Conservation (phyloP, 805 yeast species). For the Suhomyces sp. region DNA sequence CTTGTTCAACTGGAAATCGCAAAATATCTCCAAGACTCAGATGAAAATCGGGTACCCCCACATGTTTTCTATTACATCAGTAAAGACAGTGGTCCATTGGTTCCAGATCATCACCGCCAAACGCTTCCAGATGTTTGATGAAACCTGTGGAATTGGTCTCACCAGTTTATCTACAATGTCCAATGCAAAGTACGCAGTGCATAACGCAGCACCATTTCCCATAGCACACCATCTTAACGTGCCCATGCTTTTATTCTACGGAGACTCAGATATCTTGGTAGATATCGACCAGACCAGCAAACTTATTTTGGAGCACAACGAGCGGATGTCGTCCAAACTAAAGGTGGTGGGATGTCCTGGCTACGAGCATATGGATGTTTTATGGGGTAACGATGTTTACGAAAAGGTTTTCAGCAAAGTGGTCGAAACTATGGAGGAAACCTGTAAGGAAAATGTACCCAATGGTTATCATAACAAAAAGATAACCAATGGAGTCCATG, state of each 20-base stretch:
- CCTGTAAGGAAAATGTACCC: no score
- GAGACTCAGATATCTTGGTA: conserved; percentile 29
- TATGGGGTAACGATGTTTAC: conserved; percentile 29
- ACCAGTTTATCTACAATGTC: conserved; percentile 21
- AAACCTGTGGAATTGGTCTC: conserved; percentile 24
- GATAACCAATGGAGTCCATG: no score
- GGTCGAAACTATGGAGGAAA: not conserved
- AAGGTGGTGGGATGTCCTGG: conserved; percentile 20
- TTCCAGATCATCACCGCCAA: conserved; percentile 30
- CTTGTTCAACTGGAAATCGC: conserved; percentile 29
- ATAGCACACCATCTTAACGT: conserved; percentile 28
- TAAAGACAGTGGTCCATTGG: conserved; percentile 31
- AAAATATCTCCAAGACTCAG: conserved; percentile 22
- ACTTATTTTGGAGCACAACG: conserved; percentile 24
- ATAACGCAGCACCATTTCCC: conserved; percentile 29
- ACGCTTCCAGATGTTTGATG: conserved; percentile 34
- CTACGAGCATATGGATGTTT: conserved; percentile 34
- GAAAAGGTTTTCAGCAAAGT: conserved; percentile 25
- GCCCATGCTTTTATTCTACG: conserved; percentile 29
- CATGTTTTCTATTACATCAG: conserved; percentile 30
- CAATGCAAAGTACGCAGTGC: conserved; percentile 14
- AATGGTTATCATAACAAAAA: no score
- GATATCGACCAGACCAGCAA: conserved; percentile 25
- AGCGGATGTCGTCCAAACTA: conserved; percentile 20
- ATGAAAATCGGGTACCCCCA: conserved; percentile 30